phyloP scores from a whole-genome alignment of 179 eudicot species.

The Heliamphora pulchella region DNA sequence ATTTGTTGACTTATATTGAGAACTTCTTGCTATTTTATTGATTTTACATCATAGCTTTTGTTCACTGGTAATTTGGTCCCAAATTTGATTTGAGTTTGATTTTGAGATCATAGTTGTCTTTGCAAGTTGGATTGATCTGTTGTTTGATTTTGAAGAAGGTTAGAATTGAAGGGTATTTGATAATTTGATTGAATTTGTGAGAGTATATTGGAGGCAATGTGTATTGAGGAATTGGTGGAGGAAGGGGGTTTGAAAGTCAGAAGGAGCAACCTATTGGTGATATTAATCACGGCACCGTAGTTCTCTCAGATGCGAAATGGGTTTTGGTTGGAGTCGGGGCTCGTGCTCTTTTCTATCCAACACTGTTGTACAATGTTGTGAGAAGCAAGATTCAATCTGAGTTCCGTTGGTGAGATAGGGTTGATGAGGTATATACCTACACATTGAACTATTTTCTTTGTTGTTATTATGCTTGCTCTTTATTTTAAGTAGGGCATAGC shows the following conservation, averaged over 20 bases:
- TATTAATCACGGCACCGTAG: constrained; percentile 13
- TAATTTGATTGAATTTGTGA: constrained; percentile 9
- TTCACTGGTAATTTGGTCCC: neutral
- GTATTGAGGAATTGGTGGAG: constrained; percentile 30
- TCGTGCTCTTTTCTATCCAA: constrained; percentile 70
- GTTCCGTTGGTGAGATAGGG: constrained; percentile 84
- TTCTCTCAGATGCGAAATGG: constrained; percentile 41
- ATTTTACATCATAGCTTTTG: neutral
- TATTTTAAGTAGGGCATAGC: neutral
- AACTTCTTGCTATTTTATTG: too few species aligned
- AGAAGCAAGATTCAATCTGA: constrained; percentile 64
- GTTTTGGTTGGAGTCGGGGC: constrained; percentile 75
- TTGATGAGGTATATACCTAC: constrained; percentile 50
- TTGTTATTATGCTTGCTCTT: neutral
- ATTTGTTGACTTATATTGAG: too few species aligned
- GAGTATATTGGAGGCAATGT: constrained; percentile 16
- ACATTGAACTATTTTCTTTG: neutral
- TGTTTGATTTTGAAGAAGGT: constrained; percentile 7
- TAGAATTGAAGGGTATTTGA: constrained; percentile 5
- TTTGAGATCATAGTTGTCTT: neutral
- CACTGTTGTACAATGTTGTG: constrained; percentile 65
- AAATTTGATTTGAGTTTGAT: neutral
- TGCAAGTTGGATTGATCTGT: neutral
- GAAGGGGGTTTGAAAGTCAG: constrained; percentile 16
- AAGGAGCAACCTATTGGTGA: constrained; percentile 13